These are phyloP conservation scores for Cinnamomum chago DNA, from an alignment of 164 flowering plant genomes.

Conservation along the genomic window DNA sequence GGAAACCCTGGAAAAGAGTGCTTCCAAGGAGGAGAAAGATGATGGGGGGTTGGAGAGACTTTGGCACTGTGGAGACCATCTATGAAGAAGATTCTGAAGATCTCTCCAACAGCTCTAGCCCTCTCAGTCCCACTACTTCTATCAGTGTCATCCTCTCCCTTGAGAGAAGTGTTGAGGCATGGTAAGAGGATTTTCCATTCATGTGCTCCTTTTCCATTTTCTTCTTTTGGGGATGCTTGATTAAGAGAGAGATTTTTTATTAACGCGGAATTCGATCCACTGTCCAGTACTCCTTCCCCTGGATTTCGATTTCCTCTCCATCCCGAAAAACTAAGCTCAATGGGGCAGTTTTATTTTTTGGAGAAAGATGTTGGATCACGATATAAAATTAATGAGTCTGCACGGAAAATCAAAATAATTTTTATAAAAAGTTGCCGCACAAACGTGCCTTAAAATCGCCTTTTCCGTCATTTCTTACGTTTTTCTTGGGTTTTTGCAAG, in stretches of 20 bases:
- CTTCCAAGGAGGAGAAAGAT: background rate
- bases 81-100: constrained; percentile 59
- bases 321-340: no score
- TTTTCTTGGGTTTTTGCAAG: constrained; percentile 19
- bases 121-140: constrained; percentile 26
- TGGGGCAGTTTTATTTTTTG: no score
- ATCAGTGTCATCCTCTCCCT: constrained; percentile 30
- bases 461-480: background rate
- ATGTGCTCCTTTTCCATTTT: background rate
- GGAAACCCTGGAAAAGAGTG: background rate
- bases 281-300: background rate
- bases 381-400: no score
- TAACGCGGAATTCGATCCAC: background rate
- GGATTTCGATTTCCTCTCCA: background rate
- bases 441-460: no score
- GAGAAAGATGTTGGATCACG: no score
- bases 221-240: background rate
- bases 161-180: constrained; percentile 31
- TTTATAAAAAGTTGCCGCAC: no score
- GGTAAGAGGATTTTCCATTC: constrained; percentile 25
- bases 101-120: constrained; percentile 26
- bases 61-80: constrained; percentile 68
- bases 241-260: background rate
- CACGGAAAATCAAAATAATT: no score
- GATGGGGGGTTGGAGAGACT: constrained; percentile 47